Conservation (phyloP, 176 grass and related monocot species). For the Ensete ventricosum region DNA sequence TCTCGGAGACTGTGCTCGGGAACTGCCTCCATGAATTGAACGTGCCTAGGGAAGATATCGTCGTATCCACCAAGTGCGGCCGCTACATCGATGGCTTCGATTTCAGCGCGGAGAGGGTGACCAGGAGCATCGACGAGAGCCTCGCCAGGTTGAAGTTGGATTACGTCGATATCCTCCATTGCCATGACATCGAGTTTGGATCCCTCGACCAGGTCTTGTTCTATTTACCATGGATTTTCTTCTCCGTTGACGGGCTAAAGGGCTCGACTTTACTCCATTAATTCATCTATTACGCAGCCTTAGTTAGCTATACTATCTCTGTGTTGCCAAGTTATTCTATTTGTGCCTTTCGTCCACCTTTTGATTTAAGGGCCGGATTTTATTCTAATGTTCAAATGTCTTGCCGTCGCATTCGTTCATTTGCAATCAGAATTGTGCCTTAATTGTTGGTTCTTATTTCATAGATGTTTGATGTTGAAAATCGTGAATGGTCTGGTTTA, state of each 20-base stretch:
- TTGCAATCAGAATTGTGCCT: neutral
- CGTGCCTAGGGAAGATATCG: slow-evolving; percentile 39
- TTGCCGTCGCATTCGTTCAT: neutral
- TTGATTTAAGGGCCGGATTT: neutral
- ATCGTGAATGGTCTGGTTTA: neutral
- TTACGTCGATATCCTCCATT: slow-evolving; percentile 83
- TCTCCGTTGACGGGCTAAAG: neutral
- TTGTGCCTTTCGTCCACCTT: neutral
- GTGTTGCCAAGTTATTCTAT: no score
- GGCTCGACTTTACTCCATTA: no score
- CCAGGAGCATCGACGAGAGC: slow-evolving; percentile 65
- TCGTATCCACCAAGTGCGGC: slow-evolving; percentile 83
- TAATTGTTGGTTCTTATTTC: neutral
- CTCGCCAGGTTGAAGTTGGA: slow-evolving; percentile 55
- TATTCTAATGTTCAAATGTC: neutral
- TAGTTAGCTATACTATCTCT: no score
- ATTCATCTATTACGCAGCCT: neutral
- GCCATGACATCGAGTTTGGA: slow-evolving; percentile 87
- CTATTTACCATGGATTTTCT: neutral
- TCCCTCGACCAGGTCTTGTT: slow-evolving; percentile 56
- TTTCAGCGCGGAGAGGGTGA: slow-evolving; percentile 69
- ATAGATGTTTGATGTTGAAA: neutral
- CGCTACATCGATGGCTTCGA: slow-evolving; percentile 86
- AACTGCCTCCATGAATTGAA: slow-evolving; percentile 55
- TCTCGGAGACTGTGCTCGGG: slow-evolving; percentile 77